phyloP scores from a whole-genome alignment of 2,329 filamentous ascomycete genomes.

The Bipolaris cookei region DNA sequence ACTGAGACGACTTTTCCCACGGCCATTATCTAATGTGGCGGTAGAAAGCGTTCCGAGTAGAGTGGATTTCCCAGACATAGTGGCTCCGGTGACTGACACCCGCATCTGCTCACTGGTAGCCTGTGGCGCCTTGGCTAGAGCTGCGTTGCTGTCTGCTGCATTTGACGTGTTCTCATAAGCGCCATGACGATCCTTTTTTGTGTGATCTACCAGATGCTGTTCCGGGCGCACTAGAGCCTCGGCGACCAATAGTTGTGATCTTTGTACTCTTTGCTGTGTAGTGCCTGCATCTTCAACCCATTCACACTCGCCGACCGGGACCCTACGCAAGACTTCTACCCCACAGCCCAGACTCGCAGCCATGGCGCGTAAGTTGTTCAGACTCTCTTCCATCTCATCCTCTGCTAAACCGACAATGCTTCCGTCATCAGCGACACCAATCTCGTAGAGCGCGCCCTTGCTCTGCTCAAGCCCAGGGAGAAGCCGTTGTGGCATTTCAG shows the following conservation, averaged over 20 bases:
- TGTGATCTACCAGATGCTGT: slow-evolving; percentile 35
- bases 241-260: slow-evolving; percentile 76
- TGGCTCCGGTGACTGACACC: slow-evolving; percentile 86
- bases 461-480: slow-evolving; percentile 87
- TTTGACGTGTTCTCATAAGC: not conserved
- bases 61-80: slow-evolving; percentile 90
- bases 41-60: slow-evolving; percentile 87
- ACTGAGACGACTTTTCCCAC: slow-evolving; percentile 86
- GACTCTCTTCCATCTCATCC: slow-evolving; percentile 91
- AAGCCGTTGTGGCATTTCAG: slow-evolving; percentile 60
- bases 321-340: slow-evolving; percentile 79
- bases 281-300: slow-evolving; percentile 62
- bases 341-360: slow-evolving; percentile 88
- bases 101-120: slow-evolving; percentile 69
- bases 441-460: slow-evolving; percentile 91
- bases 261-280: slow-evolving; percentile 23
- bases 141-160: not conserved
- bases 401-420: slow-evolving; percentile 85
- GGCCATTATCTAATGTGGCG: slow-evolving; percentile 86
- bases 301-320: slow-evolving; percentile 85
- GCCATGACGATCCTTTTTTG: slow-evolving; percentile 18
- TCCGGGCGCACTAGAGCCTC: slow-evolving; percentile 84
- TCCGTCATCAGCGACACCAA: slow-evolving; percentile 94
- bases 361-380: slow-evolving; percentile 86
- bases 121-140: slow-evolving; percentile 10